Evolutionary conservation across 1,284 basidiomycete genomes (phyloP).

Genomic region (Sanghuangporus weigelae): DNA sequence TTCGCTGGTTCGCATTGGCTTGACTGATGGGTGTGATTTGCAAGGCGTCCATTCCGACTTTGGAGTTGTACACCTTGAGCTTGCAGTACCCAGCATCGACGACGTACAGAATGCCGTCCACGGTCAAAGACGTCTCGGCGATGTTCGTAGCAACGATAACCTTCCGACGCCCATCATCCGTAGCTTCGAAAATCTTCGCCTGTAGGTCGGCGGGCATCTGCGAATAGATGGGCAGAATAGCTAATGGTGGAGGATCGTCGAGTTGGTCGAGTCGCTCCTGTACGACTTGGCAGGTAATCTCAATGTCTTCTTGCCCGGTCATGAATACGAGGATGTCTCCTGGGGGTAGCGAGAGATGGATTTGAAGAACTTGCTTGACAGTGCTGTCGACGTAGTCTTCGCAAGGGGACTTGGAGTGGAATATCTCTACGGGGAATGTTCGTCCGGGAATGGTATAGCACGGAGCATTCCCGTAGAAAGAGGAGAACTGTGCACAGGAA

Average conservation of each 20-base stretch:
- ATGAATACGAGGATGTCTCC: conserved; percentile 99
- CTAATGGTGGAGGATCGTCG: conserved; percentile 82
- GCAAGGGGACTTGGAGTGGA: conserved; percentile 94
- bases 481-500: conserved; percentile 66
- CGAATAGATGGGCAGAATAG: conserved; percentile 96
- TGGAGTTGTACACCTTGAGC: conserved; percentile 98
- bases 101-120: conserved; percentile 97
- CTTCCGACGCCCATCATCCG: conserved; percentile 91
- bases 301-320: conserved; percentile 99
- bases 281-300: conserved; percentile 88
- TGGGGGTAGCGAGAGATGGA: conserved; percentile 89
- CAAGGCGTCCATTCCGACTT: conserved; percentile 98
- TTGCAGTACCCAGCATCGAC: conserved; percentile 97
- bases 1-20: conserved; percentile 94
- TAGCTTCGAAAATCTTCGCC: conserved; percentile 96
- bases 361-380: conserved; percentile 96
- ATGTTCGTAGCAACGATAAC: conserved; percentile 99
- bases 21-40: conserved; percentile 99
- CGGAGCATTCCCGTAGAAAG: conserved; percentile 93
- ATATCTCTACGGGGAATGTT: conserved; percentile 97
- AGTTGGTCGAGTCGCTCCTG: conserved; percentile 88
- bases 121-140: conserved; percentile 95
- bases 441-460: conserved; percentile 97
- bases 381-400: conserved; percentile 98
- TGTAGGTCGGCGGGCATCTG: conserved; percentile 99